These are phyloP conservation scores for Phytopythium sindhum DNA, from an alignment of 352 stramenopile genomes.

Conservation along the genomic window DNA sequence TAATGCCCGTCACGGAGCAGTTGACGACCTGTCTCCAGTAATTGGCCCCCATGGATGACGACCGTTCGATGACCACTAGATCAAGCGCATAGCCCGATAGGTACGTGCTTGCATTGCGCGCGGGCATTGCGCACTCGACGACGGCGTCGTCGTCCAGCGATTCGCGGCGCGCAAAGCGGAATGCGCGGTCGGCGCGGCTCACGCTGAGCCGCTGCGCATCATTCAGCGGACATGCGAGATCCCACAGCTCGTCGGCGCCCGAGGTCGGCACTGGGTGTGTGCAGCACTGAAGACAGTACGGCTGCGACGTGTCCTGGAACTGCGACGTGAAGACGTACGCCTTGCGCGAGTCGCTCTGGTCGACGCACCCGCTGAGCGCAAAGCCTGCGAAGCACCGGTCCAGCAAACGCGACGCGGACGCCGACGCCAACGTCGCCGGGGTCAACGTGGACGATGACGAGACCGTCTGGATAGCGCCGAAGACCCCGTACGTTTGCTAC, in stretches of 20 bases:
- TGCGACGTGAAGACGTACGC: constrained; percentile 52
- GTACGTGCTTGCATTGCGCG: constrained; percentile 45
- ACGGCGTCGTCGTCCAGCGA: constrained; percentile 48
- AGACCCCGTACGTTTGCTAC: constrained; percentile 56
- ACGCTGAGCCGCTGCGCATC: constrained; percentile 63
- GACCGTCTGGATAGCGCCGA: constrained; percentile 46
- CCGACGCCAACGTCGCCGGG: constrained; percentile 3
- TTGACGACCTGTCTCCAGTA: constrained; percentile 75
- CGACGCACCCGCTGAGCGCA: constrained; percentile 49
- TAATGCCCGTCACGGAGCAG: constrained; percentile 49
- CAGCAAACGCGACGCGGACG: constrained; percentile 29
- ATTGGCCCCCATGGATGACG: constrained; percentile 32
- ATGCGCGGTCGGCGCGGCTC: constrained; percentile 47
- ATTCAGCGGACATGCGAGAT: constrained; percentile 68
- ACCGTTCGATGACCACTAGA: constrained; percentile 54
- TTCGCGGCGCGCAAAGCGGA: constrained; percentile 56
- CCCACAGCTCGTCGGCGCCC: constrained; percentile 72
- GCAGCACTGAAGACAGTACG: constrained; percentile 75
- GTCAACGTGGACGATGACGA: background rate
- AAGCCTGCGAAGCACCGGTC: constrained; percentile 67
- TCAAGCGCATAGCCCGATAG: constrained; percentile 53
- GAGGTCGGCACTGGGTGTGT: constrained; percentile 51
- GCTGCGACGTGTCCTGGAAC: constrained; percentile 47
- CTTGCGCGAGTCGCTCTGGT: constrained; percentile 51
- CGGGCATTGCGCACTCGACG: constrained; percentile 56